Evolutionary conservation across 495 filamentous ascomycete genomes (phyloP).

Genomic region (Articulospora tetracladia): DNA sequence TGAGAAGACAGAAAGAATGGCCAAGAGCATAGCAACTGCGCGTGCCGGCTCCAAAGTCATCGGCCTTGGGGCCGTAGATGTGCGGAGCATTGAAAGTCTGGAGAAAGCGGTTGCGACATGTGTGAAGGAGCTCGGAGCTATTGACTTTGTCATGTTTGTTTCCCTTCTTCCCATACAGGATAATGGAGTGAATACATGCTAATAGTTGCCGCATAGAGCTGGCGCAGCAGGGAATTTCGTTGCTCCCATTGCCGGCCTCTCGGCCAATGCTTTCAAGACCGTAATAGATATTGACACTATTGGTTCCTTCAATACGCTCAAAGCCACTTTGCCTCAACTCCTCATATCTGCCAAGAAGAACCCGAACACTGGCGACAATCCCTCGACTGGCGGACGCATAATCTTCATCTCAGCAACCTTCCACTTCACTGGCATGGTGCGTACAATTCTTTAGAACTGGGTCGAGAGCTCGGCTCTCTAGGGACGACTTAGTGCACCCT

Average conservation of each 20-base stretch:
- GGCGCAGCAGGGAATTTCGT: slow-evolving; percentile 97
- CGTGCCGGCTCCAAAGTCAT: slow-evolving; percentile 77
- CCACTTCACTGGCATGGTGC: slow-evolving; percentile 79
- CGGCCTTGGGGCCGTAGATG: slow-evolving; percentile 81
- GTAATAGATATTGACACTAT: slow-evolving; percentile 96
- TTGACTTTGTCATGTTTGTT: slow-evolving; percentile 89
- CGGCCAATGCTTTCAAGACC: slow-evolving; percentile 85
- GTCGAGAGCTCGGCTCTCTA: too few relatives aligned
- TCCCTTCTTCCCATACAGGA: neutral
- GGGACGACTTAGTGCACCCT: too few relatives aligned
- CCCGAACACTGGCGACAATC: slow-evolving; percentile 38
- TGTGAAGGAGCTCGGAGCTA: slow-evolving; percentile 72
- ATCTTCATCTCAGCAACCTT: slow-evolving; percentile 86
- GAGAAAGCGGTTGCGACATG: slow-evolving; percentile 72
- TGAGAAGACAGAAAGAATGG: slow-evolving; percentile 80
- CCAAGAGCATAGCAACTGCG: slow-evolving; percentile 74
- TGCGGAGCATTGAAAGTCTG: slow-evolving; percentile 51
- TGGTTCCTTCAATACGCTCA: slow-evolving; percentile 91
- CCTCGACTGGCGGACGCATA: slow-evolving; percentile 73
- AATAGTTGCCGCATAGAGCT: slow-evolving; percentile 50
- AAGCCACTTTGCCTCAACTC: slow-evolving; percentile 81
- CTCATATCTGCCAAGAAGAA: slow-evolving; percentile 64
- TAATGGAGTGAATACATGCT: neutral
- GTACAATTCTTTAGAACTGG: too few relatives aligned
- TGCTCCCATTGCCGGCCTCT: slow-evolving; percentile 76